These are phyloP conservation scores for Exophiala calicioides DNA, from an alignment of 2,329 filamentous ascomycete genomes.

Conservation along the genomic window DNA sequence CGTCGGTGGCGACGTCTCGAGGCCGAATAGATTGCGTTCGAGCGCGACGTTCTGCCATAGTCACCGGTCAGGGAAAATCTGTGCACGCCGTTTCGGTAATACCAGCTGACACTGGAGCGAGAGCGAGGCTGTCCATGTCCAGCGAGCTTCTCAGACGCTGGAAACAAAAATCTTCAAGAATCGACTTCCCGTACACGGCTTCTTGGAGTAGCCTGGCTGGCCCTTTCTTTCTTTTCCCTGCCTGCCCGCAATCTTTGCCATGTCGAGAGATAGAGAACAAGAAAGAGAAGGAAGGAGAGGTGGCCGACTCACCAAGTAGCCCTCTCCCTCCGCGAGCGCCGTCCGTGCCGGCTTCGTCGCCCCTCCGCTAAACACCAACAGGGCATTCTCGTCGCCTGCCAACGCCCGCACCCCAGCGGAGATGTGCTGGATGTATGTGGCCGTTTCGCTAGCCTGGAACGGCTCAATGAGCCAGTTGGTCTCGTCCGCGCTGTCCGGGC, in stretches of 20 bases:
- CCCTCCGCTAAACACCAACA: slow-evolving; percentile 74
- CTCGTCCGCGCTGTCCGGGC: slow-evolving; percentile 43
- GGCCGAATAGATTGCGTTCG: slow-evolving; percentile 19
- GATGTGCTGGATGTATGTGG: slow-evolving; percentile 77
- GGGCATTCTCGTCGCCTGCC: slow-evolving; percentile 45
- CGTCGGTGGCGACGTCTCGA: slow-evolving; percentile 12
- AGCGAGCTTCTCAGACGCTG: too few relatives aligned
- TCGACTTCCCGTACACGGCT: too few relatives aligned
- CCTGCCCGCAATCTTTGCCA: too few relatives aligned
- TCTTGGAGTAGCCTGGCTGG: too few relatives aligned
- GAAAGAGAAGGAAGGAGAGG: neutral
- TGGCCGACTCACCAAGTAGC: slow-evolving; percentile 22
- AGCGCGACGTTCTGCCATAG: slow-evolving; percentile 17
- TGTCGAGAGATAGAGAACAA: too few relatives aligned
- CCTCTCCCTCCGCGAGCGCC: slow-evolving; percentile 14
- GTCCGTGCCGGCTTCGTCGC: slow-evolving; percentile 23
- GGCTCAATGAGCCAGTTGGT: slow-evolving; percentile 64
- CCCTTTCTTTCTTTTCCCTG: neutral
- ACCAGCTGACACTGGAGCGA: too few relatives aligned
- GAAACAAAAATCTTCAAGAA: too few relatives aligned
- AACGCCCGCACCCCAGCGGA: slow-evolving; percentile 60
- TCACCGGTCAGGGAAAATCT: too few relatives aligned
- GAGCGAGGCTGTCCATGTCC: too few relatives aligned
- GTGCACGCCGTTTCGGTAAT: too few relatives aligned
- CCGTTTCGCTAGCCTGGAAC: slow-evolving; percentile 76